phyloP scores from a whole-genome alignment of 805 yeast species.

The Metschnikowia drakensbergensis region DNA sequence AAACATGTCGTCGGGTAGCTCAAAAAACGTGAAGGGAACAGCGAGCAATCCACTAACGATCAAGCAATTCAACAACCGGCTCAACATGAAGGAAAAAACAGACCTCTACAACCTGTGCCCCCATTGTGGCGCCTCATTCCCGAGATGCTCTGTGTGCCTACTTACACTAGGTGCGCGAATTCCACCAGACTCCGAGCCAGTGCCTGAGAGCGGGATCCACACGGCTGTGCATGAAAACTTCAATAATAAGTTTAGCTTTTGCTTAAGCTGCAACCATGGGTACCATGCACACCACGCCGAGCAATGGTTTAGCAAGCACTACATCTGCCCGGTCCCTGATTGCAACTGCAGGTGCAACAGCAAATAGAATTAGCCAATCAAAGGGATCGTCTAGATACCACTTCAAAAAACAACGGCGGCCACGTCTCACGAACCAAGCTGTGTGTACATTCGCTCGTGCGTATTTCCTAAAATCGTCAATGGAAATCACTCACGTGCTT shows the following conservation, averaged over 20 bases:
- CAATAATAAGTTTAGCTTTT: constrained; percentile 79
- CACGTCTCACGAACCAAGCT: neutral
- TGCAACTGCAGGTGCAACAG: constrained; percentile 81
- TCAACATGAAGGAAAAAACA: constrained; percentile 12
- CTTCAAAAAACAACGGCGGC: no score
- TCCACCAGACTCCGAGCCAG: constrained; percentile 33
- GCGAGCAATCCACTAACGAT: constrained; percentile 18
- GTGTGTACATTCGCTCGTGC: neutral
- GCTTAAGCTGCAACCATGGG: constrained; percentile 88
- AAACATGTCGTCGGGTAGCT: constrained; percentile 46
- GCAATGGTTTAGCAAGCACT: constrained; percentile 89
- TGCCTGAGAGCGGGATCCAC: neutral
- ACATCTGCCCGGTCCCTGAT: constrained; percentile 91
- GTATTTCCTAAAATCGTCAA: constrained; percentile 1
- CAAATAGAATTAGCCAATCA: constrained; percentile 21
- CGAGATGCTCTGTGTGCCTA: constrained; percentile 87
- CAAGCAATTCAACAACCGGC: constrained; percentile 34
- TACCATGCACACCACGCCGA: constrained; percentile 94
- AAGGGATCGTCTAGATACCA: no score
- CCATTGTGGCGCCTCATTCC: constrained; percentile 82
- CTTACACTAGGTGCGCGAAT: constrained; percentile 69
- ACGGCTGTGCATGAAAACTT: constrained; percentile 10
- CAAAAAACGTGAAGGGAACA: constrained; percentile 16
- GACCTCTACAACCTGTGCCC: constrained; percentile 52
- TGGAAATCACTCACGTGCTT: constrained; percentile 1